A percentile compares a stretch with the other conserved stretches of the same genome.
These are phyloP conservation scores for Tetrapisispora iriomotensis DNA, from an alignment of 805 yeast genomes.

Conservation along the genomic window DNA sequence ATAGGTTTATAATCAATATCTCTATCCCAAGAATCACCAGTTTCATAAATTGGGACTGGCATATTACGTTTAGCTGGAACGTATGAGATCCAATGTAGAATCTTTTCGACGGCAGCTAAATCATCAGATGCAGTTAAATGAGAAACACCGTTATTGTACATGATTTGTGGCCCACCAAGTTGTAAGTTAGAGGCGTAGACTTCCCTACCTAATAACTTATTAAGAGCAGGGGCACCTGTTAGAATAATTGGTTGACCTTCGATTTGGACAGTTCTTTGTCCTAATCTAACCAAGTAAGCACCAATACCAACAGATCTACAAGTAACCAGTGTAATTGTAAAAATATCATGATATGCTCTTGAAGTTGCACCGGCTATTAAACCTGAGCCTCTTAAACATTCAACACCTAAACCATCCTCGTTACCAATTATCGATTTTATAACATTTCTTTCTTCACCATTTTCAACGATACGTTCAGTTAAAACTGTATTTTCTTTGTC, in stretches of 20 bases:
- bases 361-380: conserved; percentile 98
- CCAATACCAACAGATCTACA: conserved; percentile 99
- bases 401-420: conserved; percentile 97
- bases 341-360: conserved; percentile 93
- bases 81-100: conserved; percentile 91
- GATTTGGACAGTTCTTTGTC: conserved; percentile 97
- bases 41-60: conserved; percentile 83
- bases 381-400: conserved; percentile 96
- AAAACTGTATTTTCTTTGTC: conserved; percentile 54
- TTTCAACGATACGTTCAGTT: conserved; percentile 72
- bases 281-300: conserved; percentile 94
- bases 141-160: conserved; percentile 97
- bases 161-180: conserved; percentile 97
- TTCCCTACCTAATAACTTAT: conserved; percentile 92
- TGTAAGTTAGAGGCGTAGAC: conserved; percentile 95
- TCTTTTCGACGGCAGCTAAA: conserved; percentile 89
- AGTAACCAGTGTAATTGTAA: conserved; percentile 96
- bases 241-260: conserved; percentile 98
- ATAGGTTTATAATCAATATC: conserved; percentile 73
- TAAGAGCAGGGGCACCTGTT: conserved; percentile 99
- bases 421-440: conserved; percentile 84
- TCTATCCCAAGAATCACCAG: conserved; percentile 88
- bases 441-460: conserved; percentile 73
- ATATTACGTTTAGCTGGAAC: conserved; percentile 83
- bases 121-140: conserved; percentile 96